Conservation (phyloP, 345 rosid species). For the Murraya paniculata region DNA sequence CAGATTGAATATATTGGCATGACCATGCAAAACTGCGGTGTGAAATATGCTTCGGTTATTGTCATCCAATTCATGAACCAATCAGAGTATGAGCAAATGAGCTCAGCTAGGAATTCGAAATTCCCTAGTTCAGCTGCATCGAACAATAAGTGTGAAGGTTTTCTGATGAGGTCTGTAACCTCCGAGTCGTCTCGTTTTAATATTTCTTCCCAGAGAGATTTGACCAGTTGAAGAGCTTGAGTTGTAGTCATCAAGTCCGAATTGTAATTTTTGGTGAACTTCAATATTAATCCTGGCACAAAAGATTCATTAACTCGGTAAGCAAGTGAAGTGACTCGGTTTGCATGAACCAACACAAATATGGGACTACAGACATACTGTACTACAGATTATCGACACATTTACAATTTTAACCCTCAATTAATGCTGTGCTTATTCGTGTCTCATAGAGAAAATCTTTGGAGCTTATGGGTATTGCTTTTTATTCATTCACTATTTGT, state of each 20-base stretch:
- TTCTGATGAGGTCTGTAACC: background rate
- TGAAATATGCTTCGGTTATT: conserved; percentile 21
- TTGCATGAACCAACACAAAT: too few species aligned
- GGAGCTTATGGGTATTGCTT: too few species aligned
- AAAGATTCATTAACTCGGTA: too few species aligned
- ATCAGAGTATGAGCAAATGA: conserved; percentile 15
- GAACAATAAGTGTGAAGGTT: background rate
- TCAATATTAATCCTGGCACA: background rate
- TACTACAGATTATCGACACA: too few species aligned
- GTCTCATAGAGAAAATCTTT: too few species aligned
- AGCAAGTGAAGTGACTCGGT: too few species aligned
- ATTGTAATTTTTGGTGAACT: background rate
- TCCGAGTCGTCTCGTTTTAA: background rate
- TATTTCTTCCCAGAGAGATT: background rate
- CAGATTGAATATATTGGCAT: conserved; percentile 16
- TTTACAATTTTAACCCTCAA: too few species aligned
- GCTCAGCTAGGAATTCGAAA: background rate
- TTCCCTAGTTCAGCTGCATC: background rate
- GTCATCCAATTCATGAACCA: conserved; percentile 11
- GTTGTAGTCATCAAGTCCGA: background rate
- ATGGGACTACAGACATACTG: too few species aligned
- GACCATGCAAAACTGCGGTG: conserved; percentile 20
- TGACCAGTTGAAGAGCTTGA: background rate
- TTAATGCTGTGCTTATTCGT: too few species aligned
- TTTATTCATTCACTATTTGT: too few species aligned